Evolutionary conservation across 2,329 filamentous ascomycete species (phyloP).

Genomic region (Pseudopyrenochaeta lycopersici): DNA sequence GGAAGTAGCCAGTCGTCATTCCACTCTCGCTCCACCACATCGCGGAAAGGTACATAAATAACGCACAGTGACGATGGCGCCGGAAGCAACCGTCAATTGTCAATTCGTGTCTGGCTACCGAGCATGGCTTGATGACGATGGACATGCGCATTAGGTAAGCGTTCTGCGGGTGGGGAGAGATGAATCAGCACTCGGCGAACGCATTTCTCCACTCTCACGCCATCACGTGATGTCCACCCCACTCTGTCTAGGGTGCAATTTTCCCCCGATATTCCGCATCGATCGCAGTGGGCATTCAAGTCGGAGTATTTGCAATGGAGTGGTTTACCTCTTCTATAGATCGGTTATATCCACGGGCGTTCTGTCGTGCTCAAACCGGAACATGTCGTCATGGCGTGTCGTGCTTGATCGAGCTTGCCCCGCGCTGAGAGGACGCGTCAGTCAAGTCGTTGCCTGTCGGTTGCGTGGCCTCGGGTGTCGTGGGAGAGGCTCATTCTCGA

Average conservation of each 20-base stretch:
- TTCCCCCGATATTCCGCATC: too few species aligned
- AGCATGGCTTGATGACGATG: neutral
- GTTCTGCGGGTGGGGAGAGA: neutral
- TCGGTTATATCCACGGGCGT: neutral
- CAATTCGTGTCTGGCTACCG: neutral
- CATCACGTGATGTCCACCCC: slow-evolving; percentile 5
- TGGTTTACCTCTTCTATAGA: too few species aligned
- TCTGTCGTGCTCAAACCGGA: slow-evolving; percentile 4
- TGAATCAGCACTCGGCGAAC: neutral
- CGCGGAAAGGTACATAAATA: neutral
- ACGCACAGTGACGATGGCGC: neutral
- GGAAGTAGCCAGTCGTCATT: neutral
- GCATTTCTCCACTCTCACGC: slow-evolving; percentile 1
- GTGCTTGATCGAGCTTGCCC: slow-evolving; percentile 1
- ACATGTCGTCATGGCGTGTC: slow-evolving; percentile 6
- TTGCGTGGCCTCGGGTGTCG: slow-evolving; percentile 10
- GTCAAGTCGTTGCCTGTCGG: slow-evolving; percentile 18
- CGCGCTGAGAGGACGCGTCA: slow-evolving; percentile 17
- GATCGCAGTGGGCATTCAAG: too few species aligned
- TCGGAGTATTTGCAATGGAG: too few species aligned
- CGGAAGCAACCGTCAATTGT: neutral
- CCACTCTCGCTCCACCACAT: neutral
- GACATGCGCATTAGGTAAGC: neutral
- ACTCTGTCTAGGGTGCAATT: too few species aligned
- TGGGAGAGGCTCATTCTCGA: neutral